A percentile compares a stretch with the other conserved stretches of the same genome.
phyloP scores from a whole-genome alignment of 2,329 filamentous ascomycete genomes.

The Scolecobasidium constrictum region DNA sequence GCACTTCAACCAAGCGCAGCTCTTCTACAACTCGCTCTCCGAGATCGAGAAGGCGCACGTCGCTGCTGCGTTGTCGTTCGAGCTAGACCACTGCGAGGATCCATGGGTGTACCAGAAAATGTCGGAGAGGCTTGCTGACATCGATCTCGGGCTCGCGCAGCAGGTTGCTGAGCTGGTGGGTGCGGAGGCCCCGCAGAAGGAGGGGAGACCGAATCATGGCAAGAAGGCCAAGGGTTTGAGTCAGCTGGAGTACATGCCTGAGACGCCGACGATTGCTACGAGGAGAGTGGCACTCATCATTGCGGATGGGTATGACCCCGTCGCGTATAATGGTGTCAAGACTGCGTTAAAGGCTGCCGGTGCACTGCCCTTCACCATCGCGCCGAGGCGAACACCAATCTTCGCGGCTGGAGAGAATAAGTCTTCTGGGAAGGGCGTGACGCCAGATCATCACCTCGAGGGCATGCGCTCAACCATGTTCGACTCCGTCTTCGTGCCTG shows the following conservation, averaged over 20 bases:
- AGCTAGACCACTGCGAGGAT: constrained; percentile 75
- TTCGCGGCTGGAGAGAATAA: constrained; percentile 49
- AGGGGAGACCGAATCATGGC: constrained; percentile 50
- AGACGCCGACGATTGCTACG: constrained; percentile 54
- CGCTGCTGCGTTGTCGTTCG: constrained; percentile 51
- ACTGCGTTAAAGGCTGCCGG: constrained; percentile 49
- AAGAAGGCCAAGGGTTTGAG: constrained; percentile 56
- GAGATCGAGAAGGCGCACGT: constrained; percentile 55
- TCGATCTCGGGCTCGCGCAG: constrained; percentile 59
- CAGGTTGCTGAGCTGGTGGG: constrained; percentile 61
- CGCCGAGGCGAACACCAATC: constrained; percentile 54
- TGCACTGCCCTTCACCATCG: constrained; percentile 65
- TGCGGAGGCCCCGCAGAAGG: constrained; percentile 44
- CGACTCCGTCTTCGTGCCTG: constrained; percentile 67
- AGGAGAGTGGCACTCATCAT: constrained; percentile 67
- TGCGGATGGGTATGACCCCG: constrained; percentile 63
- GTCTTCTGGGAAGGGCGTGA: constrained; percentile 40
- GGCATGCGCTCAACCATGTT: constrained; percentile 74
- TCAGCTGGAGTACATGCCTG: constrained; percentile 55
- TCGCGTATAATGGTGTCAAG: constrained; percentile 55
- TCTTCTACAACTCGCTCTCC: constrained; percentile 72
- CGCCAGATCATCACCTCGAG: constrained; percentile 69
- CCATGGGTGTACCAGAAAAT: constrained; percentile 63
- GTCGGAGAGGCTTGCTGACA: constrained; percentile 56
- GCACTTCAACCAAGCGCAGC: constrained; percentile 65